Evolutionary conservation across 331 rosid genomes (phyloP), one percentile per base, ranked within the genome.

Genomic region (Ulmus americana): DNA sequence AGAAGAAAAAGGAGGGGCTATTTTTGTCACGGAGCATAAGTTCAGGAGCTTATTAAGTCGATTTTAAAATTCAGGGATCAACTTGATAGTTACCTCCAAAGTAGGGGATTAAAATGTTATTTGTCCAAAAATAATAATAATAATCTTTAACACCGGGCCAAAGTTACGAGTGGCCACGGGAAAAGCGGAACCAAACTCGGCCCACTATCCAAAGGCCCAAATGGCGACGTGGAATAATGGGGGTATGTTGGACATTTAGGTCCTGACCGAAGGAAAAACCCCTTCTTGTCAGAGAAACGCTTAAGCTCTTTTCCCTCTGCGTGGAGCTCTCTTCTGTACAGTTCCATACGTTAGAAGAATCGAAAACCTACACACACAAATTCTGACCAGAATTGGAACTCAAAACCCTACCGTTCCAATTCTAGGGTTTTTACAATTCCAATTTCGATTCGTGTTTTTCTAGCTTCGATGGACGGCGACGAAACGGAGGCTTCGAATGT

Each of bases 351-450:
- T 44, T 44, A 44, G 10, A 44, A 44, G 47, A 44, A 44, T 7
- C 8, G 47, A 44, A 6, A 44, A 10, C 47, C 47, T 1, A 4
- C 47, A 44, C 47, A 7, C 15, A 11, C 22, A 42, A 45, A 18
- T 39, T 48, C 56, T 63, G 42, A 55, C 43, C 68, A 59, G 55
- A 77, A 61, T 60, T 48, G 54, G 55, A 59, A 59, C 67, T 55
- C 63, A 47, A 74, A 75, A 75, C 79, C 83, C 83, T 75, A 75
- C 63, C 66, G 6, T 59, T 16, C 35, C 28, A 45, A 55, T 57
- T 39, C 44, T 48, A 64, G 80, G 79, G 42, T 64, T 78, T 70
- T 70, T 54, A 51, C 15, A 7, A 22, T 59, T 41, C 28, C 67
- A 28, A 14, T 52, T 69, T 47, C 22, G 35, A 56, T 58, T 55